Conservation (phyloP, 495 filamentous ascomycete species). For the Penicillium canescens region DNA sequence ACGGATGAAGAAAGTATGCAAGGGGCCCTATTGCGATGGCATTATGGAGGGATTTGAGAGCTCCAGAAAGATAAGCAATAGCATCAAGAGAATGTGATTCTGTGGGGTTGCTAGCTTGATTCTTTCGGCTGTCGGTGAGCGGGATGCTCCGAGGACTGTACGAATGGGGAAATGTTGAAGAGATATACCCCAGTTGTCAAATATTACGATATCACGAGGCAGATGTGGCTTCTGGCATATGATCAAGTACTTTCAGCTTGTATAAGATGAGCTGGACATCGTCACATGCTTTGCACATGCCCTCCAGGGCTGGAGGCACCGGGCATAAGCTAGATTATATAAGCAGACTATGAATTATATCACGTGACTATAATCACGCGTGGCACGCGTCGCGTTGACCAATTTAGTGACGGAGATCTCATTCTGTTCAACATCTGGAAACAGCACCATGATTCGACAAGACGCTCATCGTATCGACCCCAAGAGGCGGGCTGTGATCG, state of each 20-base stretch:
- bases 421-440: not conserved
- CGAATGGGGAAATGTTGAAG: not conserved
- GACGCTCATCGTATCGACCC: slow-evolving; percentile 73
- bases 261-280: too few species aligned
- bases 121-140: slow-evolving; percentile 43
- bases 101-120: slow-evolving; percentile 30
- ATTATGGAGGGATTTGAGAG: not conserved
- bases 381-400: slow-evolving; percentile 26
- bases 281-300: not conserved
- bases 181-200: not conserved
- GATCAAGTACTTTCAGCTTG: too few species aligned
- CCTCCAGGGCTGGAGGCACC: not conserved
- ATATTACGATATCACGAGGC: too few species aligned
- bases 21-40: not conserved
- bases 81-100: slow-evolving; percentile 11
- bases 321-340: not conserved
- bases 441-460: slow-evolving; percentile 66
- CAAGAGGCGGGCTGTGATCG: slow-evolving; percentile 72
- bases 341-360: not conserved
- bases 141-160: slow-evolving; percentile 17
- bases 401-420: slow-evolving; percentile 16
- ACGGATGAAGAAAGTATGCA: not conserved
- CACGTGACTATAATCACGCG: slow-evolving; percentile 16
- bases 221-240: too few species aligned
- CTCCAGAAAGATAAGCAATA: not conserved